Evolutionary conservation across 2,329 filamentous ascomycete species (phyloP).

Genomic region (Fusarium chaquense): DNA sequence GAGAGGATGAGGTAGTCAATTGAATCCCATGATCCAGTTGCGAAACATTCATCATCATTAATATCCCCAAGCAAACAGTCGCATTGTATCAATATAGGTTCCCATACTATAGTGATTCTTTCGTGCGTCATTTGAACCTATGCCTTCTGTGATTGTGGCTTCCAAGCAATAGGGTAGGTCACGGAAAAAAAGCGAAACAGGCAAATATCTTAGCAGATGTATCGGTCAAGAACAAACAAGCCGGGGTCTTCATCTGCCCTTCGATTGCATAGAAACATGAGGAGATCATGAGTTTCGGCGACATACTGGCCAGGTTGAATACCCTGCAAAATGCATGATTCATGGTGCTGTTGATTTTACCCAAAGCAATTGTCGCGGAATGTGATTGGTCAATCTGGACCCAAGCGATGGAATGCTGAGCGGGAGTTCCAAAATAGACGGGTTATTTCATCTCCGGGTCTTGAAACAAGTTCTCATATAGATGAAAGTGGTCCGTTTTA

Average conservation of each 20-base stretch:
- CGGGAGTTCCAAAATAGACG: neutral
- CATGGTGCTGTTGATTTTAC: neutral
- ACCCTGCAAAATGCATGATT: neutral
- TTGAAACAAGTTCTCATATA: constrained; percentile 6
- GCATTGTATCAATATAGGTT: no score
- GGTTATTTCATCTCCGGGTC: constrained; percentile 12
- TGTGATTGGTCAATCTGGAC: neutral
- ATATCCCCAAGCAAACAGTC: no score
- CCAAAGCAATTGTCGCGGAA: neutral
- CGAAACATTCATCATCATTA: no score
- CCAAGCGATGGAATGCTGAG: neutral
- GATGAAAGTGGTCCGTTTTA: constrained; percentile 1
- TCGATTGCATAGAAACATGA: neutral
- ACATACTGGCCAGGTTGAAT: neutral
- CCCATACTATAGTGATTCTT: no score
- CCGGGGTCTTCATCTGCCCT: neutral
- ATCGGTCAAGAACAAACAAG: neutral
- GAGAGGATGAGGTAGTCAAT: no score
- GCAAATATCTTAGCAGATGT: neutral
- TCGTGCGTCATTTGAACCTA: neutral
- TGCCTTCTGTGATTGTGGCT: neutral
- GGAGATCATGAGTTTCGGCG: neutral
- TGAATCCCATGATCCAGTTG: no score
- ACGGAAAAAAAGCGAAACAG: neutral
- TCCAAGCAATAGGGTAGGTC: neutral